Conservation (phyloP, 179 eudicot genomes). For the Spergularia azorica region DNA sequence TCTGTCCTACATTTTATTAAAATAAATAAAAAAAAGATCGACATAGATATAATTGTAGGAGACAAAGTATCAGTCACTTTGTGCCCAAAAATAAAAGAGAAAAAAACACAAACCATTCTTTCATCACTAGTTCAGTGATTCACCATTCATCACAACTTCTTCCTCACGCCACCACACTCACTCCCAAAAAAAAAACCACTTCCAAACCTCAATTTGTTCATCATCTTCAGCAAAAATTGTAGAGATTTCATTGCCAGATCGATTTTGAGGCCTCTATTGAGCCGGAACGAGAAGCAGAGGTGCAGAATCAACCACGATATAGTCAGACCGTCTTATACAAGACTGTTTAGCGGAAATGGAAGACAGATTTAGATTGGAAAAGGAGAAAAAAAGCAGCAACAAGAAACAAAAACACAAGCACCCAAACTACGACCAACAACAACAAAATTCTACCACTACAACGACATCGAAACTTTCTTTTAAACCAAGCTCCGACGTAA, state of each 20-base stretch:
- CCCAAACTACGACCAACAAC: conserved; percentile 36
- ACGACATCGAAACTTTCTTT: conserved; percentile 47
- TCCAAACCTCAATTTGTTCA: neutral
- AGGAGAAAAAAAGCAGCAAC: conserved; percentile 26
- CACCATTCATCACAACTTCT: no score
- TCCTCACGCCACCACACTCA: no score
- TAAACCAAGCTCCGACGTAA: conserved; percentile 71
- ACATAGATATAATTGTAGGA: neutral
- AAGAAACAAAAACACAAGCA: conserved; percentile 70
- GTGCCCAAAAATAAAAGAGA: neutral
- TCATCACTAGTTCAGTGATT: neutral
- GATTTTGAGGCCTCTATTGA: no score
- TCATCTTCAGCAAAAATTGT: neutral
- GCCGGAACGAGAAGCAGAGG: no score
- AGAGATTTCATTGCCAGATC: no score
- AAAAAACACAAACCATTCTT: neutral
- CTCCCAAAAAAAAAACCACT: neutral
- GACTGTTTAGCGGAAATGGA: conserved; percentile 6
- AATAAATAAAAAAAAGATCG: neutral
- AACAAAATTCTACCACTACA: conserved; percentile 1
- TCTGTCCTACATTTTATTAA: neutral
- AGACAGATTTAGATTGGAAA: conserved; percentile 19
- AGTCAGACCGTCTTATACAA: neutral
- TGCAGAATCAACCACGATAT: no score
- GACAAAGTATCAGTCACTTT: conserved; percentile 10